These are phyloP conservation scores for Boletellus sp. DNA, from an alignment of 768 basidiomycete genomes.

Conservation along the genomic window DNA sequence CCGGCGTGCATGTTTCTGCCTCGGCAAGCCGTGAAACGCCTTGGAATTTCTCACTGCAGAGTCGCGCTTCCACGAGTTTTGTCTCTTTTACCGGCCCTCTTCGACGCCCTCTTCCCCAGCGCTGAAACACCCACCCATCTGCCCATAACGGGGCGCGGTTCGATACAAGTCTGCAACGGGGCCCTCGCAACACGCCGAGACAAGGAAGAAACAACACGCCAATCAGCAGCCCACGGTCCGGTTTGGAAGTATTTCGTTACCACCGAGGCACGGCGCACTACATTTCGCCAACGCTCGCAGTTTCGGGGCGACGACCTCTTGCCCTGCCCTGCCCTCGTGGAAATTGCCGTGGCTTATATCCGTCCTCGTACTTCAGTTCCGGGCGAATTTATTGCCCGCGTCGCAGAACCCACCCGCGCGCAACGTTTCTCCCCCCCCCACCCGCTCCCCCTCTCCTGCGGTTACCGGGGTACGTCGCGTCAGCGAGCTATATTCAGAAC, in stretches of 20 bases:
- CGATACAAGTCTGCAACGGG: constrained; percentile 6
- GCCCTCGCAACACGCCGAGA: constrained; percentile 14
- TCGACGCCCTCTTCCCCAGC: background rate
- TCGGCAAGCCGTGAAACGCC: constrained; percentile 19
- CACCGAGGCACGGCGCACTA: constrained; percentile 5
- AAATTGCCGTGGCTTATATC: constrained; percentile 19
- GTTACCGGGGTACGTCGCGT: constrained; percentile 3
- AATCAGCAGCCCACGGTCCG: constrained; percentile 1
- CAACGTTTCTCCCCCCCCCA: background rate
- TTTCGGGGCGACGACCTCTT: background rate
- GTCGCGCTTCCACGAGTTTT: no score
- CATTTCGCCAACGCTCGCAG: background rate
- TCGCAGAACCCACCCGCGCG: background rate
- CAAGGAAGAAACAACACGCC: constrained; percentile 13
- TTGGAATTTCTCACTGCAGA: background rate
- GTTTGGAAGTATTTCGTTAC: constrained; percentile 13
- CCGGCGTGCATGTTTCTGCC: no score
- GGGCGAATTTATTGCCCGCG: constrained; percentile 3
- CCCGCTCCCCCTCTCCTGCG: background rate
- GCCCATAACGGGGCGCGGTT: constrained; percentile 4
- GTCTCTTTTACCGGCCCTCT: background rate
- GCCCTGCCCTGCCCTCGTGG: constrained; percentile 12
- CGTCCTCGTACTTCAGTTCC: constrained; percentile 19
- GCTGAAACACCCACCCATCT: background rate
- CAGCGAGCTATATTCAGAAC: background rate